Percentiles rank a stretch among this genome's conserved stretches.
Evolutionary conservation across 1,139 yeast genomes (phyloP).

Genomic region (Yamadazyma dushanensis): DNA sequence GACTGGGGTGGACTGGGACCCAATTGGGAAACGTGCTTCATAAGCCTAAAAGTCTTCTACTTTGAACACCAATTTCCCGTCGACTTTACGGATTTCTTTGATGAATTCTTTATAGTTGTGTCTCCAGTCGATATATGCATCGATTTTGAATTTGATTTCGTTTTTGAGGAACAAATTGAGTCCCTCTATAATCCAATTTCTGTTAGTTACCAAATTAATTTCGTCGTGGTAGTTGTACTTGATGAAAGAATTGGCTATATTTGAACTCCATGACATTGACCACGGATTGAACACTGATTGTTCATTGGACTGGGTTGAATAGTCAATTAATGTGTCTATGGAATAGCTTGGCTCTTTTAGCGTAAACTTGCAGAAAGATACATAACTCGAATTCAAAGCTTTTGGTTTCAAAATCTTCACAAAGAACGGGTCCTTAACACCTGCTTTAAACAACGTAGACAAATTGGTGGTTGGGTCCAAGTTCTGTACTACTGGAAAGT

Average conservation of each 20-base stretch:
- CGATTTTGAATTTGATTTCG: constrained; percentile 33
- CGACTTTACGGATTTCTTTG: constrained; percentile 27
- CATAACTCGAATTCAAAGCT: constrained; percentile 28
- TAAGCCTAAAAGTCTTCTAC: constrained; percentile 42
- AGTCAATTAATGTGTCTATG: constrained; percentile 29
- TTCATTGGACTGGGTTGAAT: constrained; percentile 18
- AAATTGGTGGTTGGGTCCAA: constrained; percentile 20
- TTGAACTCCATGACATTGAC: constrained; percentile 35
- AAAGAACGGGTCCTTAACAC: constrained; percentile 34
- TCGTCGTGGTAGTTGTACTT: constrained; percentile 41
- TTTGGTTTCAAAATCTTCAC: constrained; percentile 42
- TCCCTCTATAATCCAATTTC: constrained; percentile 37
- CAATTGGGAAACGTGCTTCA: too few relatives aligned
- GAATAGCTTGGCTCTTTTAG: constrained; percentile 35
- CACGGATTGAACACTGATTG: constrained; percentile 30
- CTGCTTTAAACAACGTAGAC: constrained; percentile 28
- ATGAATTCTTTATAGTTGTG: constrained; percentile 29
- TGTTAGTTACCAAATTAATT: constrained; percentile 25
- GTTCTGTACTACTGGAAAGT: constrained; percentile 32
- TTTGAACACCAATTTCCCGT: constrained; percentile 36
- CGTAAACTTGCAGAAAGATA: constrained; percentile 39
- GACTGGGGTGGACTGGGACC: too few relatives aligned
- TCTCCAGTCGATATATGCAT: constrained; percentile 41
- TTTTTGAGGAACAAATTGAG: constrained; percentile 26
- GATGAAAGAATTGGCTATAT: constrained; percentile 31